These are phyloP conservation scores for Parmales sp. DNA, from an alignment of 108 stramenopile species.

Conservation along the genomic window DNA sequence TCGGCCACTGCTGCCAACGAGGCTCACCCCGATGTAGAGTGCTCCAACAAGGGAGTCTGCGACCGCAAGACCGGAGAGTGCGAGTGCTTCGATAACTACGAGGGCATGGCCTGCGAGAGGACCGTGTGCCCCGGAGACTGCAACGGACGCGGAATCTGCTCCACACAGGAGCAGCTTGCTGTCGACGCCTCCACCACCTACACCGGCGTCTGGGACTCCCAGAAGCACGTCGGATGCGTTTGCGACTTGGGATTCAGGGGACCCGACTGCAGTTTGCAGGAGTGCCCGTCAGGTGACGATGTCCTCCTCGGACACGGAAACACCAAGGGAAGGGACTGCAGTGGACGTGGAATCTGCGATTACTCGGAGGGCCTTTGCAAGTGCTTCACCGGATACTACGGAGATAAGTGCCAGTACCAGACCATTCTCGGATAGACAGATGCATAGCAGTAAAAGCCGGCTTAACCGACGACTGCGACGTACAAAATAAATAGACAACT, in stretches of 20 bases:
- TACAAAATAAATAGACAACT: too few relatives aligned
- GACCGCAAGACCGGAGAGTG: slow-evolving; percentile 59
- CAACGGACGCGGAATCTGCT: slow-evolving; percentile 52
- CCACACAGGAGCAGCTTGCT: slow-evolving; percentile 58
- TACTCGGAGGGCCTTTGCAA: slow-evolving; percentile 49
- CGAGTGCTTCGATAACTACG: slow-evolving; percentile 66
- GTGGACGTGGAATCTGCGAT: slow-evolving; percentile 67
- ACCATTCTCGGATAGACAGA: slow-evolving; percentile 31
- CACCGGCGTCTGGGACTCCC: slow-evolving; percentile 56
- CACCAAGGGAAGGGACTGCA: slow-evolving; percentile 62
- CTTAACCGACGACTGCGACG: too few relatives aligned
- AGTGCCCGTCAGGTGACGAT: slow-evolving; percentile 62
- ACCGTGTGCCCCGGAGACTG: slow-evolving; percentile 57
- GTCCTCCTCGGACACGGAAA: slow-evolving; percentile 50
- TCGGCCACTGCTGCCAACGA: slow-evolving; percentile 27
- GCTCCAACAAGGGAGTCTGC: slow-evolving; percentile 68
- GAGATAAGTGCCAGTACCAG: slow-evolving; percentile 66
- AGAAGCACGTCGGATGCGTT: slow-evolving; percentile 66
- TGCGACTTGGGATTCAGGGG: slow-evolving; percentile 75
- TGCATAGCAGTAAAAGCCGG: too few relatives aligned
- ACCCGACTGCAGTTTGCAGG: slow-evolving; percentile 62
- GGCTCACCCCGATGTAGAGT: slow-evolving; percentile 57
- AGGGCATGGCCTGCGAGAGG: slow-evolving; percentile 68
- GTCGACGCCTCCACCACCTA: slow-evolving; percentile 11
- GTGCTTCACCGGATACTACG: slow-evolving; percentile 68